A percentile compares a stretch with the other conserved stretches of the same genome.
These are phyloP conservation scores for Xylaria sp. DNA, from an alignment of 2,329 filamentous ascomycete genomes.

Conservation along the genomic window DNA sequence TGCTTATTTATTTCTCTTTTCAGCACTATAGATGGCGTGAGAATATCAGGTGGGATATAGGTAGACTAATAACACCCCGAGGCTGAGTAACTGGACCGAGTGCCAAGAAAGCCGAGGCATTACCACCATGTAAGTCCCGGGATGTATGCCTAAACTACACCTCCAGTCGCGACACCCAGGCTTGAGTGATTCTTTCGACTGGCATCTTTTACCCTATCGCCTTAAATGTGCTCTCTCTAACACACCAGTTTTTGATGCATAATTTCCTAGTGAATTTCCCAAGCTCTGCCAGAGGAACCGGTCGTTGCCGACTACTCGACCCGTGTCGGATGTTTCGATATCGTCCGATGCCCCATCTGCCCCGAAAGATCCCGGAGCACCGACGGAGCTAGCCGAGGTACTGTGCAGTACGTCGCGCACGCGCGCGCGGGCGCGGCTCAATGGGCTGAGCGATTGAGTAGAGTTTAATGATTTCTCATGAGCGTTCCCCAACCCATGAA, in stretches of 20 bases:
- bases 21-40: neutral
- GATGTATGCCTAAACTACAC: neutral
- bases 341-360: conserved; percentile 15
- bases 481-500: neutral
- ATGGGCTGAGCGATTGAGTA: conserved; percentile 5
- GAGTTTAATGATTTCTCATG: neutral
- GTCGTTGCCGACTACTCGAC: conserved; percentile 5
- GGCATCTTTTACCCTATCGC: neutral
- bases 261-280: neutral
- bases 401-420: too few relatives aligned
- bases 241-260: neutral
- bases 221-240: neutral
- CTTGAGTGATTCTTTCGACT: neutral
- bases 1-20: neutral
- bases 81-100: neutral
- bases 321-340: conserved; percentile 24
- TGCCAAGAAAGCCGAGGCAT: too few relatives aligned
- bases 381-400: conserved; percentile 16
- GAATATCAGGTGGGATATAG: neutral
- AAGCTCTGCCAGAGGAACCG: neutral
- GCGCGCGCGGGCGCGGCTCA: too few relatives aligned
- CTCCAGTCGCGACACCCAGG: neutral
- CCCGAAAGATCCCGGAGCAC: conserved; percentile 17
- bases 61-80: neutral
- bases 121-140: neutral